Evolutionary conservation across 352 stramenopile genomes (phyloP), one percentile per base, ranked within the genome.

Genomic region (Pythium rhizo-oryzae): DNA sequence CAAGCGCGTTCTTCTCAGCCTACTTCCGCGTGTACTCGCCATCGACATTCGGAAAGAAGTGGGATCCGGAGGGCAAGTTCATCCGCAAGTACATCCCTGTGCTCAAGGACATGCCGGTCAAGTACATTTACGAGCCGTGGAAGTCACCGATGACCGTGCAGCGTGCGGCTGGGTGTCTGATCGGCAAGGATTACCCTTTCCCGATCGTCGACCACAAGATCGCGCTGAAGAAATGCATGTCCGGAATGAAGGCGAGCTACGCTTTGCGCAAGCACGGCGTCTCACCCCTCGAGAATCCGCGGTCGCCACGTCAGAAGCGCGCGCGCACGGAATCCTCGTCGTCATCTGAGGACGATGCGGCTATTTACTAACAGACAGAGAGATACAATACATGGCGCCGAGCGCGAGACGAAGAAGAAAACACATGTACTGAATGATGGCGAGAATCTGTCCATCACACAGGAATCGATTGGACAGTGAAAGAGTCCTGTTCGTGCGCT

Each of bases 71-170:
- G 63, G 93, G 93, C n/a, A 75, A 90, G 37, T 98, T 94, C 68
- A 97, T 98, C 70, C 83, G 85, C 49, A 97, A 98, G 72, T 99
- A 95, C 73, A 70, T 99, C 19, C 95, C 96, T 4, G 84, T 82
- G 55, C 82, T 99, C 28, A 77, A 75, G 28, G 84, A 98, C 15
- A 91, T 98, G 69, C 97, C 97, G 19, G 74, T 80, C 46, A 98
- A 99, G 77, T 99, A 98, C 76, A 99, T 99, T 55, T 99, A 99
- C 74, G 95, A 99, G 71, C 97, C 96, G 4, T 99, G 97, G 97
- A 98, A 97, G 61, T 96, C 97, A n/a, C 96, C 97, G 1, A 66
- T 90, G 44, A 85, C 72, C 28, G 84, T 98, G 41, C 94, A 98
- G 59, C 78, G 94, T 23, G 76, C 84, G 8, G 83, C 82, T 8